A percentile compares a stretch with the other conserved stretches of the same genome.
Conservation (phyloP, 495 filamentous ascomycete species). For the Evernia prunastri region DNA sequence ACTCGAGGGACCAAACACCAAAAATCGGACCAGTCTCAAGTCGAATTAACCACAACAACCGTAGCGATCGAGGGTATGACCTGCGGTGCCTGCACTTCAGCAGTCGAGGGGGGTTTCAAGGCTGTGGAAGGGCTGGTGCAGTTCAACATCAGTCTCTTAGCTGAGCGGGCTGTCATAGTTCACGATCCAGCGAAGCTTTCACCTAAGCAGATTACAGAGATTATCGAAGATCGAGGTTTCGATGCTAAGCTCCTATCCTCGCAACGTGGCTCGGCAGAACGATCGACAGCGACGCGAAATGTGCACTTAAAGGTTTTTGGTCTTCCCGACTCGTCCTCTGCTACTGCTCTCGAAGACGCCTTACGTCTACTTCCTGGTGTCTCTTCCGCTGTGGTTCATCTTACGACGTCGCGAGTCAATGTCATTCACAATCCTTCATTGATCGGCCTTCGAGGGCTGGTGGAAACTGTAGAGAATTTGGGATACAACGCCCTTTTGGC, state of each 20-base stretch:
- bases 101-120: constrained; percentile 77
- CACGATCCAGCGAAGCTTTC: constrained; percentile 70
- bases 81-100: constrained; percentile 90
- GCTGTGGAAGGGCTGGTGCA: constrained; percentile 68
- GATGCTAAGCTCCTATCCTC: constrained; percentile 66
- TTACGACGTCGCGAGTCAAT: constrained; percentile 58
- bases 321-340: constrained; percentile 60
- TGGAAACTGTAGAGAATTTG: constrained; percentile 69
- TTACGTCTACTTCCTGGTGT: constrained; percentile 64
- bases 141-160: constrained; percentile 90
- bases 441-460: constrained; percentile 73
- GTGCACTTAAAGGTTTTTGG: constrained; percentile 82
- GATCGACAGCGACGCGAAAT: constrained; percentile 43
- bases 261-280: constrained; percentile 31
- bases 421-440: constrained; percentile 63
- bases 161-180: constrained; percentile 82
- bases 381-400: constrained; percentile 60
- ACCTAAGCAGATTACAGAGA: constrained; percentile 60
- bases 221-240: constrained; percentile 70
- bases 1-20: constrained; percentile 30
- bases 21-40: constrained; percentile 34
- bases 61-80: constrained; percentile 92
- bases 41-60: constrained; percentile 59
- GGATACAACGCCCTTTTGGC: constrained; percentile 86
- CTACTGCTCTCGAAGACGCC: constrained; percentile 61